Conservation (phyloP, 805 yeast species). For the Saccharomycopsis lassenensis region DNA sequence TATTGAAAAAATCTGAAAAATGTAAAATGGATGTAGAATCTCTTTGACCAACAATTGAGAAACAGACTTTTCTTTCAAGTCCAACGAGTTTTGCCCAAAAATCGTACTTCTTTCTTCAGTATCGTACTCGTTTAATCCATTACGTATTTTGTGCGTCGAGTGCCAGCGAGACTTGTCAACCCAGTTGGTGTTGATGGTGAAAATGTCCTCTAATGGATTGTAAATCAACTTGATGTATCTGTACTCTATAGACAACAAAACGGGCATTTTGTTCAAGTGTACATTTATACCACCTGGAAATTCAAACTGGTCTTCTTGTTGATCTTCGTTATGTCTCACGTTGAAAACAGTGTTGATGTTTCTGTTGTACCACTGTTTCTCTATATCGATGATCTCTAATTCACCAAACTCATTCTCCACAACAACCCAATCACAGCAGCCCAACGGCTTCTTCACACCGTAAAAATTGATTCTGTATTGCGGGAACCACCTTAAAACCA, state of each 20-base stretch:
- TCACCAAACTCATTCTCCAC: constrained; percentile 93
- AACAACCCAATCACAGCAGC: constrained; percentile 84
- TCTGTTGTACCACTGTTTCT: constrained; percentile 54
- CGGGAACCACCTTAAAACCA: constrained; percentile 81
- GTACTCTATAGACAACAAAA: constrained; percentile 62
- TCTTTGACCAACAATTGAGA: constrained; percentile 67
- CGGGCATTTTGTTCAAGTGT: constrained; percentile 46
- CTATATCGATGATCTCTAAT: constrained; percentile 46
- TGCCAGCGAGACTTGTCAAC: constrained; percentile 63
- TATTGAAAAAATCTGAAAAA: constrained; percentile 89
- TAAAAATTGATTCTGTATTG: constrained; percentile 52
- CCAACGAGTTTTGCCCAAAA: constrained; percentile 69
- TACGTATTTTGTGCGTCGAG: constrained; percentile 37
- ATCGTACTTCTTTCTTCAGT: constrained; percentile 61
- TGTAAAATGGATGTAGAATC: constrained; percentile 88
- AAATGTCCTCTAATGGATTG: constrained; percentile 80
- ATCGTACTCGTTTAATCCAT: constrained; percentile 59
- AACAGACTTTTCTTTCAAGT: constrained; percentile 62
- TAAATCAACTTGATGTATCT: constrained; percentile 76
- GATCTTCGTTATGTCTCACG: constrained; percentile 20
- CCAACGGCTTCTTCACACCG: constrained; percentile 61
- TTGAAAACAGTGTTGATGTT: constrained; percentile 59
- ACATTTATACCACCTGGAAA: no score
- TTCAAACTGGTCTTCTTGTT: constrained; percentile 16
- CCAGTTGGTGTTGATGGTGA: constrained; percentile 81